Evolutionary conservation across 768 basidiomycete species (phyloP).

Genomic region (Cystofilobasidium capitatum): DNA sequence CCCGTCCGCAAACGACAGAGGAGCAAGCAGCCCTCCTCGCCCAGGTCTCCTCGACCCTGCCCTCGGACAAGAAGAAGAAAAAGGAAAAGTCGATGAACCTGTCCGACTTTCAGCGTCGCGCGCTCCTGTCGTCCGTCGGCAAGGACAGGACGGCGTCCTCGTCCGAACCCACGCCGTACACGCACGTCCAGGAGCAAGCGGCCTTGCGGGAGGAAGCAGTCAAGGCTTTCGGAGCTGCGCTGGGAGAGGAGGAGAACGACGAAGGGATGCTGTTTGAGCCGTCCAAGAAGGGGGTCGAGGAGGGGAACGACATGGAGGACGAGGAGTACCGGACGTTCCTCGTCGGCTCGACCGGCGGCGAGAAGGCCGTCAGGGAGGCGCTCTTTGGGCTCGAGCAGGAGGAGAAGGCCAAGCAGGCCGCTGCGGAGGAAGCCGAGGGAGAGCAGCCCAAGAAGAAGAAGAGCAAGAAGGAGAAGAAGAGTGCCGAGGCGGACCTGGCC

Average conservation of each 20-base stretch:
- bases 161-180: constrained; percentile 36
- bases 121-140: constrained; percentile 15
- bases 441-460: constrained; percentile 30
- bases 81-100: constrained; percentile 55
- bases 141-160: neutral
- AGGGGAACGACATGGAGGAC: constrained; percentile 55
- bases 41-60: constrained; percentile 2
- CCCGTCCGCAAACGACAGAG: constrained; percentile 1
- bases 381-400: constrained; percentile 43
- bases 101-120: constrained; percentile 26
- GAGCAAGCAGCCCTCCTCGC: constrained; percentile 24
- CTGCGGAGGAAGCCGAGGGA: constrained; percentile 32
- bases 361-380: constrained; percentile 54
- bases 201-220: constrained; percentile 71
- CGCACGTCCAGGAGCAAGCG: constrained; percentile 69
- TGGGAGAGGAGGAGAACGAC: constrained; percentile 33
- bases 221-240: constrained; percentile 52
- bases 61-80: neutral
- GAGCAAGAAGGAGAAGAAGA: constrained; percentile 29
- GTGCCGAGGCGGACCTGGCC: constrained; percentile 34
- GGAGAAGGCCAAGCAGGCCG: constrained; percentile 22
- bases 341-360: constrained; percentile 60
- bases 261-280: constrained; percentile 44
- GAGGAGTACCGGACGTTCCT: constrained; percentile 77
- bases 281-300: constrained; percentile 53